Evolutionary conservation across 495 filamentous ascomycete genomes (phyloP), one percentile per base, ranked within the genome.

Genomic region (Tuber brumale): DNA sequence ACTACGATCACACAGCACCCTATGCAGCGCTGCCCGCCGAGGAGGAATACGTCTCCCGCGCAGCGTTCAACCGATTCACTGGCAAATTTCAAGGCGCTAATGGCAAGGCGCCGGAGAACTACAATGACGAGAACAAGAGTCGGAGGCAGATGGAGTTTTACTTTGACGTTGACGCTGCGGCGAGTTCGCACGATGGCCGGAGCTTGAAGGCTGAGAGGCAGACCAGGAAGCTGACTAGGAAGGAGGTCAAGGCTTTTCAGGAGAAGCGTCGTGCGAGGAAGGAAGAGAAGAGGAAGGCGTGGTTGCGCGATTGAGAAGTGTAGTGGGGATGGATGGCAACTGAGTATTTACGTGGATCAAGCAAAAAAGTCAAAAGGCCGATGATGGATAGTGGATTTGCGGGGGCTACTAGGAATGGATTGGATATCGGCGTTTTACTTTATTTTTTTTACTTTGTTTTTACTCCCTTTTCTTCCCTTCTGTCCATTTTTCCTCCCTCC

Each of bases 161-260:
- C 85, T 99, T 97, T 82, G 96, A 98, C 82, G 95, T 98, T n/a
- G 95, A 98, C 85, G 93, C 94, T 18, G 95, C 94, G 35, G 96
- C 96, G 1, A 97, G 97, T 82, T 90, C 88, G 77, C 95, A 99
- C 79, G 92, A 97, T 81, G 95, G 95, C 10, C 89, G 92, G 74
- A 97, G 94, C 82, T 85, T 99, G 72, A 96, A 95, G 84, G 95
- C 93, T 12, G 95, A 99, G 85, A 87, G 94, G 44, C 90, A 91
- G 66, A 90, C 90, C n/a, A 94, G 94, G 87, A 97, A 94, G 86
- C 86, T 97, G 61, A 92, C 85, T 45, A 96, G 92, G 87, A 86
- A 91, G 76, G 93, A 97, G 84, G 83, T 99, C 61, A 90, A 90
- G 85, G 88, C 88, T 71, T 92, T 91, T 83, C 90, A 89, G 82